Base-by-base conservation (phyloP, 352 stramenopile genomes). In the Paralagenidium karlingii region DNA sequence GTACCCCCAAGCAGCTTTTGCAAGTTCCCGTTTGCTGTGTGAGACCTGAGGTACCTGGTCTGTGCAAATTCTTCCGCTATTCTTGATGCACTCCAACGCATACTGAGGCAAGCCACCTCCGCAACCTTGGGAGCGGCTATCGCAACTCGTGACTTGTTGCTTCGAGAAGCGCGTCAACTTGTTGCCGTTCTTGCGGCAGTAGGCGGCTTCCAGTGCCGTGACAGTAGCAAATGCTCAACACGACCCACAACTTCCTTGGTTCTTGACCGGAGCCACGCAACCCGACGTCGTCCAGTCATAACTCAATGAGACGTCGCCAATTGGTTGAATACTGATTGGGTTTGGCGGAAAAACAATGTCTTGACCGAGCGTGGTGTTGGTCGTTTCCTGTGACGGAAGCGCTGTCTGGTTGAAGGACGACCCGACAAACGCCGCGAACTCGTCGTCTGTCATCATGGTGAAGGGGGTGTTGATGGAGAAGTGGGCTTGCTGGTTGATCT, bases 381-480 rank as follows among this genome's bases (percentile, higher is more conserved):
- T 8, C 30, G 3, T 7, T 8, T 7, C 16, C 30, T 22, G 30
- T n/a, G n/a, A n/a, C n/a, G n/a, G n/a, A n/a, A n/a, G n/a, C n/a
- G n/a, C n/a, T 36, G 19, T 16, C 16, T 22, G 7, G 30, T 8
- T 3, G 31, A 58, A 73, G 10, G 66, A 78, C 20, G 43, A 49
- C 12, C 66, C 60, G 3, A 79, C 40, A 28, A 77, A 82, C 13
- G 47, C 44, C 25, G 47, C 45, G 26, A 88, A 85, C 39, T 88
- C 74, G 2, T 75, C 49, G 18, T 84, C 54, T 12, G 71, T 82
- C 53, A 88, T 66, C 12, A 88, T 53, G 16, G 70, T 62, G 53
- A 88, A 88, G 5, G 68, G 70, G 40, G 68, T 74, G 39, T 85
- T 55, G 8, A 41, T 70, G 6, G 68, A 80, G 57, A 88, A 85